Conservation (phyloP, 208 protist species). For the Polymyxa betae region DNA sequence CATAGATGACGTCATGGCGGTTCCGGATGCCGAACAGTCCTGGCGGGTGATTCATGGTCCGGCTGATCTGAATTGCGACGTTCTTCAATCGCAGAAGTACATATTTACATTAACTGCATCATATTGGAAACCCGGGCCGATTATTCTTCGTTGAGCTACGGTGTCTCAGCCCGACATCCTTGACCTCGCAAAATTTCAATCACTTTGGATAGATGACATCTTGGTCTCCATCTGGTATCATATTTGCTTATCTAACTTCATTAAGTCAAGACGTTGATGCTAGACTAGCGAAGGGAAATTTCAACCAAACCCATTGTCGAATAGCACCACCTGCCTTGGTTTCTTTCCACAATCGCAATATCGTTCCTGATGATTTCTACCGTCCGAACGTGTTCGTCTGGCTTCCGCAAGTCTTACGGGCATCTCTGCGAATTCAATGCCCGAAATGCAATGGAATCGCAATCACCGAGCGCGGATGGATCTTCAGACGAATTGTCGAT, state of each 20-base stretch:
- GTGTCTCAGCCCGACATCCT: no score
- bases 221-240: background rate
- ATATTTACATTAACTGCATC: no score
- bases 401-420: background rate
- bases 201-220: no score
- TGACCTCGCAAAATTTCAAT: no score
- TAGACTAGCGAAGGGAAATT: background rate
- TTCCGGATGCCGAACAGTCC: no score
- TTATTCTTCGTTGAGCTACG: no score
- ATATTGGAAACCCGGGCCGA: no score
- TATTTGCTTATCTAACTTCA: background rate
- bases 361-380: background rate
- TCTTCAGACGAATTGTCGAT: conserved; percentile 14
- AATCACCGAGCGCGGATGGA: background rate
- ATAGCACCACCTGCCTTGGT: background rate
- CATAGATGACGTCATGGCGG: no score
- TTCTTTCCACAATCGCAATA: background rate
- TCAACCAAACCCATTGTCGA: background rate
- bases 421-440: background rate
- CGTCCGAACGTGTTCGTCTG: conserved; percentile 48
- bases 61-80: no score
- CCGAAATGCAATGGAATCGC: background rate
- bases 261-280: background rate
- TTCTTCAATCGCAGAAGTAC: no score
- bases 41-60: no score